Percentiles rank a stretch among this genome's conserved stretches.
These are phyloP conservation scores for Cladorrhinum sp. DNA, from an alignment of 2,329 filamentous ascomycete genomes.

Conservation along the genomic window DNA sequence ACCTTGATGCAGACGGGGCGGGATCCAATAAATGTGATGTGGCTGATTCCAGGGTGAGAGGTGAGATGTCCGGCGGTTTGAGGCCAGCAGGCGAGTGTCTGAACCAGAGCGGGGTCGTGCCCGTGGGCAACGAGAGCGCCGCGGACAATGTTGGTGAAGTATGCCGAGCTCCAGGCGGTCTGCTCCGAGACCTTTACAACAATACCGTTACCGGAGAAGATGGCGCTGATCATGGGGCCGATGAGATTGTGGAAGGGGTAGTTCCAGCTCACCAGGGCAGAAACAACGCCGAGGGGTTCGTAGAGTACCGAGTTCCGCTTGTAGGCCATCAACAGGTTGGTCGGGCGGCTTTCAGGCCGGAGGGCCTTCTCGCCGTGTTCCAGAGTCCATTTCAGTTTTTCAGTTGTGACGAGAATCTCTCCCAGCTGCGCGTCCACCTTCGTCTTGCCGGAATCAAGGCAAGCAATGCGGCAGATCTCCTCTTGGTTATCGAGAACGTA, in stretches of 20 bases:
- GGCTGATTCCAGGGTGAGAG: slow-evolving; percentile 76
- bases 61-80: slow-evolving; percentile 77
- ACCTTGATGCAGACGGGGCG: slow-evolving; percentile 83
- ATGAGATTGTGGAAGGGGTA: slow-evolving; percentile 95
- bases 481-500: slow-evolving; percentile 87
- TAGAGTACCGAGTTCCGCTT: slow-evolving; percentile 89
- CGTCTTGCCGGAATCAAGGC: slow-evolving; percentile 93
- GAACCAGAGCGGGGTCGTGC: slow-evolving; percentile 76
- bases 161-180: slow-evolving; percentile 86
- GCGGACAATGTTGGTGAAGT: slow-evolving; percentile 76
- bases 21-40: slow-evolving; percentile 96
- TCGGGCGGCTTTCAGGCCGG: slow-evolving; percentile 68
- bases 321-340: slow-evolving; percentile 91
- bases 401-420: slow-evolving; percentile 88
- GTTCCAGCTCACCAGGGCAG: slow-evolving; percentile 95
- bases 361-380: slow-evolving; percentile 83
- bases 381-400: slow-evolving; percentile 94
- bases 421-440: slow-evolving; percentile 91
- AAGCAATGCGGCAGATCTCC: slow-evolving; percentile 78
- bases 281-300: slow-evolving; percentile 89
- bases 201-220: slow-evolving; percentile 89
- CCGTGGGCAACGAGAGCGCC: slow-evolving; percentile 79
- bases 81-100: slow-evolving; percentile 86
- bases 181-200: slow-evolving; percentile 94
- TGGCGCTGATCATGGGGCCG: slow-evolving; percentile 81